Conservation (phyloP, 2,329 filamentous ascomycete genomes). For the Calonectria pteridis region DNA sequence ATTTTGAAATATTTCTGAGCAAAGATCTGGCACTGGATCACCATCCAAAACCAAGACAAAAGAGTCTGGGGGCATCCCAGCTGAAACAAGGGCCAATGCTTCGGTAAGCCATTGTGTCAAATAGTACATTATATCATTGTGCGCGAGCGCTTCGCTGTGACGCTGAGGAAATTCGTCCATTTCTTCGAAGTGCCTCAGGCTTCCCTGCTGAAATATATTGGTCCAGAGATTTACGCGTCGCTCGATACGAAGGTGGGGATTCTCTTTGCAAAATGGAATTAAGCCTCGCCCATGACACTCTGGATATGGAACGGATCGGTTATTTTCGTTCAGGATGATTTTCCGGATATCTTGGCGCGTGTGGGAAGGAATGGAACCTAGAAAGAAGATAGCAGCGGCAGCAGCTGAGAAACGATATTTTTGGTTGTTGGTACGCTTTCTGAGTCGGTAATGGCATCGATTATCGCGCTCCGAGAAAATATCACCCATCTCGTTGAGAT, state of each 20-base stretch:
- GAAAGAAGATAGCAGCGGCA: constrained; percentile 24
- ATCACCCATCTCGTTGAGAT: background rate
- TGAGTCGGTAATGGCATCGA: background rate
- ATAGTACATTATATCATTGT: background rate
- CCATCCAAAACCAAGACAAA: background rate
- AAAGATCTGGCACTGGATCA: background rate
- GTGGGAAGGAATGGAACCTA: background rate
- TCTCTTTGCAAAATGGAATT: constrained; percentile 17
- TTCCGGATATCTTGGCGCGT: background rate
- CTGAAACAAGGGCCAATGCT: background rate
- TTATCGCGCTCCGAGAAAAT: background rate
- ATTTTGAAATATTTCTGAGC: background rate
- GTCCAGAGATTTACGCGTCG: constrained; percentile 24
- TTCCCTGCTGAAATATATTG: background rate
- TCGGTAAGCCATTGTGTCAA: background rate
- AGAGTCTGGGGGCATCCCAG: background rate
- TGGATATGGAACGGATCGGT: background rate
- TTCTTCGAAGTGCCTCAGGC: constrained; percentile 38
- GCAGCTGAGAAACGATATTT: constrained; percentile 31
- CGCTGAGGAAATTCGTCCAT: accelerated
- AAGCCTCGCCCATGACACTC: constrained; percentile 16
- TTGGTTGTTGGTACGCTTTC: background rate
- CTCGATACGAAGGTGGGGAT: constrained; percentile 18
- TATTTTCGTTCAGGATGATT: constrained; percentile 20
- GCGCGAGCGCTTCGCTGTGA: no score